Conservation (phyloP, 768 basidiomycete species). For the Gelatoporia subvermispora region DNA sequence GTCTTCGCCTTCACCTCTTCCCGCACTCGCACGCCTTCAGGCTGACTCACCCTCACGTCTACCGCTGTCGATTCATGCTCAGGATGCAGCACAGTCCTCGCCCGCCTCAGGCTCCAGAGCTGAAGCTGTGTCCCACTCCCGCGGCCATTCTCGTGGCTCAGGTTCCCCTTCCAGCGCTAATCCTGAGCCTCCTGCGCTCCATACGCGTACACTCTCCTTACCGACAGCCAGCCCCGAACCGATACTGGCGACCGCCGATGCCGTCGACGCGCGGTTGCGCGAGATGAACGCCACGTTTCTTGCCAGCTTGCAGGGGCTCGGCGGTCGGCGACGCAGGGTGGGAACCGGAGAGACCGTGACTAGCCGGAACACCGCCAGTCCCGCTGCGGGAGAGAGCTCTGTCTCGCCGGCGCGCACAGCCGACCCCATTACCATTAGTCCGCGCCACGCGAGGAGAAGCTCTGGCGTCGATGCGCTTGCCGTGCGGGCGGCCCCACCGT, state of each 20-base stretch:
- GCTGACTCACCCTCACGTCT: too few species aligned
- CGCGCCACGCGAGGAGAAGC: too few species aligned
- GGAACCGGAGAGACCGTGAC: slow-evolving; percentile 2
- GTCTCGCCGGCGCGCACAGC: slow-evolving; percentile 9
- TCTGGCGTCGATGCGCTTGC: not conserved
- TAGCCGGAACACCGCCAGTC: slow-evolving; percentile 9
- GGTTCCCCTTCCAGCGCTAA: too few species aligned
- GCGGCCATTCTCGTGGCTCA: too few species aligned
- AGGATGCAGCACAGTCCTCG: too few species aligned
- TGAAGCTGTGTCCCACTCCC: too few species aligned
- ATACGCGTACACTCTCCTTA: not conserved
- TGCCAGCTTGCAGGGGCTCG: slow-evolving; percentile 57
- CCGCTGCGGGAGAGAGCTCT: slow-evolving; percentile 14
- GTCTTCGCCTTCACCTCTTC: not conserved
- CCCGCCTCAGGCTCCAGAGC: too few species aligned
- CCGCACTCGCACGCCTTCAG: not conserved
- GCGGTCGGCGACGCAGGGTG: slow-evolving; percentile 27
- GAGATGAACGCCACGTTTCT: slow-evolving; percentile 68
- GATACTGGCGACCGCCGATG: slow-evolving; percentile 61
- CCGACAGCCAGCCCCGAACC: slow-evolving; percentile 29
- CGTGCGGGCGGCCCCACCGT: slow-evolving; percentile 6
- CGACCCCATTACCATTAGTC: slow-evolving; percentile 3
- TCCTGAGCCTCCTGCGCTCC: too few species aligned
- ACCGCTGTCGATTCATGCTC: too few species aligned
- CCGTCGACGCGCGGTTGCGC: slow-evolving; percentile 58